These are phyloP conservation scores for Cyberlindnera japonica DNA, from an alignment of 805 yeast species.

Conservation along the genomic window DNA sequence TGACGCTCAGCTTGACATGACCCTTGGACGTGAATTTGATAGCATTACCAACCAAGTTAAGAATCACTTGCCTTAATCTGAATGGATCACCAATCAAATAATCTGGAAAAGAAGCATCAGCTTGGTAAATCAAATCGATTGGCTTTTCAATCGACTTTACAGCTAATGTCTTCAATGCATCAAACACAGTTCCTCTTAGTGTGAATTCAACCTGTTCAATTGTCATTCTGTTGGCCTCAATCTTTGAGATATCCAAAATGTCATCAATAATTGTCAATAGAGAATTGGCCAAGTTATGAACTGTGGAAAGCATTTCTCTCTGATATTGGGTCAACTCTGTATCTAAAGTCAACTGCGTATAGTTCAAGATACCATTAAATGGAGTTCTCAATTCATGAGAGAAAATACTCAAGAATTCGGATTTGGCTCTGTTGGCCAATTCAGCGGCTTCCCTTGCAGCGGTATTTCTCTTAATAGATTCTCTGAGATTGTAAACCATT, in stretches of 20 bases:
- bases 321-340: constrained; percentile 89
- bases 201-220: constrained; percentile 87
- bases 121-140: constrained; percentile 71
- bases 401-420: constrained; percentile 86
- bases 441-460: constrained; percentile 96
- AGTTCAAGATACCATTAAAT: constrained; percentile 88
- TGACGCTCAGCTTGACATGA: constrained; percentile 71
- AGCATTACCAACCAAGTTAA: constrained; percentile 85
- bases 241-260: constrained; percentile 86
- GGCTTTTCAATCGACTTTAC: constrained; percentile 88
- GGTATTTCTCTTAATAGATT: constrained; percentile 85
- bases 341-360: constrained; percentile 85
- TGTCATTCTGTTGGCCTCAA: constrained; percentile 91
- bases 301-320: constrained; percentile 87
- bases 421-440: constrained; percentile 81
- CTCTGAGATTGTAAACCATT: constrained; percentile 83
- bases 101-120: constrained; percentile 85
- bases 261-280: constrained; percentile 85
- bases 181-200: constrained; percentile 81
- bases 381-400: constrained; percentile 89
- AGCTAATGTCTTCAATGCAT: constrained; percentile 84
- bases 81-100: constrained; percentile 85
- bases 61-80: constrained; percentile 80
- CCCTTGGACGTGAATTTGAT: constrained; percentile 84
- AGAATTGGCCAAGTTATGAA: constrained; percentile 82